A percentile compares a stretch with the other conserved stretches of the same genome.
phyloP scores from a whole-genome alignment of 2,329 filamentous ascomycete genomes.

The Penicillium digitatum region DNA sequence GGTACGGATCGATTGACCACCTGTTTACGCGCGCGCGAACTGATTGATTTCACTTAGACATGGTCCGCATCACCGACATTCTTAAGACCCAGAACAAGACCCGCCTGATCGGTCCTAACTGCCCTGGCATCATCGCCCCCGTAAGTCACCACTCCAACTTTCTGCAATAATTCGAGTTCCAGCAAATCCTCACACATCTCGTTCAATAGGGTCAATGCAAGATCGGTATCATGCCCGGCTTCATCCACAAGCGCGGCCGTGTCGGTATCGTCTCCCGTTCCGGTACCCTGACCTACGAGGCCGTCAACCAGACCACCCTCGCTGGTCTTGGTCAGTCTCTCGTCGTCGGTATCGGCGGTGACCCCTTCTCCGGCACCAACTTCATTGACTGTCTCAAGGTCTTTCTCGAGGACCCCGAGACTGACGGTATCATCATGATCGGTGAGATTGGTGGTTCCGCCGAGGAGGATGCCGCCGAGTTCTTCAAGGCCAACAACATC shows the following conservation, averaged over 20 bases:
- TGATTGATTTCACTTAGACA: constrained; percentile 58
- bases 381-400: constrained; percentile 99
- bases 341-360: constrained; percentile 95
- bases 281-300: constrained; percentile 97
- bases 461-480: constrained; percentile 97
- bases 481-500: constrained; percentile 87
- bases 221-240: constrained; percentile 99
- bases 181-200: constrained; percentile 10
- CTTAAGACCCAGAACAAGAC: constrained; percentile 98
- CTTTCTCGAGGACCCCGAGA: constrained; percentile 93
- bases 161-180: neutral
- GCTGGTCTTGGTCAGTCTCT: constrained; percentile 95
- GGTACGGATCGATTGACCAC: constrained; percentile 54
- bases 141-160: constrained; percentile 40
- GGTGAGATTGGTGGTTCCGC: constrained; percentile 97
- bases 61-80: constrained; percentile 98
- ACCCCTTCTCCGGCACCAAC: constrained; percentile 98
- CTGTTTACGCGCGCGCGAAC: constrained; percentile 2
- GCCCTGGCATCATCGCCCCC: constrained; percentile 89
- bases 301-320: constrained; percentile 98
- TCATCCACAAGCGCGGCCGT: constrained; percentile 99
- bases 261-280: constrained; percentile 98
- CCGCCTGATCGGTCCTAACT: constrained; percentile 94
- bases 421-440: constrained; percentile 99
- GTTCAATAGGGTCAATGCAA: constrained; percentile 81